Evolutionary conservation across 441 rosid species (phyloP).

Genomic region (Euphorbia celastroides): DNA sequence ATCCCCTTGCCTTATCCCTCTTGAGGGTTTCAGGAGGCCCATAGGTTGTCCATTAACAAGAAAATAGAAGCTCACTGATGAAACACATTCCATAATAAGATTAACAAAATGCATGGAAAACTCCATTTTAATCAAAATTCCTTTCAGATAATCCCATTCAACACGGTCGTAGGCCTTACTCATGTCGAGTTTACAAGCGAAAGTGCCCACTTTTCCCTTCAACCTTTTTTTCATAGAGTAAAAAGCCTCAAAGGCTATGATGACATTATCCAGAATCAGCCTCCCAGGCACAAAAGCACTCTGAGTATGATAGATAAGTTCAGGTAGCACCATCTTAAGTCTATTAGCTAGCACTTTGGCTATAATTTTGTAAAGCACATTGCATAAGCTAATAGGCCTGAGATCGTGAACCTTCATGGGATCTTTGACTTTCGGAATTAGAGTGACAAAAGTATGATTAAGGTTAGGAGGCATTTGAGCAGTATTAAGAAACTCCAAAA

Average conservation of each 20-base stretch:
- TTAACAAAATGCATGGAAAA: not conserved
- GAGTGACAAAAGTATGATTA: not conserved
- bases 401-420: not conserved
- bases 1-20: no score
- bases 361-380: not conserved
- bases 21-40: no score
- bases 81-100: no score
- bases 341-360: no score
- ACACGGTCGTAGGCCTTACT: slow-evolving; percentile 5
- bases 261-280: not conserved
- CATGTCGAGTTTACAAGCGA: not conserved
- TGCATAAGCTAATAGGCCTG: no score
- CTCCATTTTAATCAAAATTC: not conserved
- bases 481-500: no score
- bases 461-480: no score
- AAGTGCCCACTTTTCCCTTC: not conserved
- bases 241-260: not conserved
- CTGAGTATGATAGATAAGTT: not conserved
- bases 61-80: no score
- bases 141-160: not conserved
- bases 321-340: not conserved
- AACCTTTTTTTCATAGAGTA: not conserved
- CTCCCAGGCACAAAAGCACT: not conserved
- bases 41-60: no score
- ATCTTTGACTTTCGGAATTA: not conserved